A percentile compares a stretch with the other conserved stretches of the same genome.
Evolutionary conservation across 1,139 yeast genomes (phyloP).

Genomic region (Debaryomycetaceae sp.): DNA sequence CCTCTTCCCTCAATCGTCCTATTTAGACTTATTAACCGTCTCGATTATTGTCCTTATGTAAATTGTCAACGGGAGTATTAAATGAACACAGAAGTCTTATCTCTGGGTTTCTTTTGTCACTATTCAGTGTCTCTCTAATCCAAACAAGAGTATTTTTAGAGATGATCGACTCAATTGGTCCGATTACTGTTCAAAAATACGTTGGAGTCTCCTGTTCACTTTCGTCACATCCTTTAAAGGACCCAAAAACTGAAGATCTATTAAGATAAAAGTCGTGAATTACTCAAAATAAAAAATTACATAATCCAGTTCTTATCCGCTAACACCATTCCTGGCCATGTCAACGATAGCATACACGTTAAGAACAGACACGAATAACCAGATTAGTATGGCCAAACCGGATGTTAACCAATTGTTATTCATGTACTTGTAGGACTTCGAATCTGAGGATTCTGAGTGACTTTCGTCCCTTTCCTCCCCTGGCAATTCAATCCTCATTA

Average conservation of each 20-base stretch:
- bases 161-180: too few relatives aligned
- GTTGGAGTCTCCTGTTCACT: too few relatives aligned
- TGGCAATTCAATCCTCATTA: constrained; percentile 53
- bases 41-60: not conserved
- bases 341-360: constrained; percentile 71
- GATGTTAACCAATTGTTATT: constrained; percentile 61
- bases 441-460: constrained; percentile 5
- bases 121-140: not conserved
- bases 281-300: not conserved
- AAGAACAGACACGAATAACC: constrained; percentile 64
- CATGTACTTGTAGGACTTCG: constrained; percentile 39
- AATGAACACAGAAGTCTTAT: not conserved
- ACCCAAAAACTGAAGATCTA: not conserved
- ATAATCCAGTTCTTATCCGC: constrained; percentile 1
- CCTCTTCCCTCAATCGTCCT: not conserved
- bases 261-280: not conserved
- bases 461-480: constrained; percentile 12
- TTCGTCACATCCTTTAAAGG: not conserved
- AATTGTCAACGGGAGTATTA: not conserved
- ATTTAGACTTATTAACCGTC: not conserved
- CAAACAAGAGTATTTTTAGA: too few relatives aligned
- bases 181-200: too few relatives aligned
- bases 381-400: constrained; percentile 41
- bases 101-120: not conserved
- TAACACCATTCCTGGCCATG: constrained; percentile 47